Conservation (phyloP, 2,329 filamentous ascomycete species). For the Trichoderma guizhouense region DNA sequence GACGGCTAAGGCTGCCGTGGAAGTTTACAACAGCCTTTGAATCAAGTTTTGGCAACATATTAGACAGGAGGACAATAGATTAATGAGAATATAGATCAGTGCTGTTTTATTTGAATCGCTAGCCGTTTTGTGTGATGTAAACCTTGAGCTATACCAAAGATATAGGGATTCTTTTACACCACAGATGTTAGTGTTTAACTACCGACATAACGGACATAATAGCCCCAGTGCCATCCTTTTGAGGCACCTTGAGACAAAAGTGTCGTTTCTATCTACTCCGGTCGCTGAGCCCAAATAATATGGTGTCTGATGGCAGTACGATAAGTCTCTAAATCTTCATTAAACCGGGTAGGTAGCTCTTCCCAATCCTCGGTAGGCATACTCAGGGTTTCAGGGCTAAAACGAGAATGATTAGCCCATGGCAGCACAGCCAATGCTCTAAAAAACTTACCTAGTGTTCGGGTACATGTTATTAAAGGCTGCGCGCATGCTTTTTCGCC, state of each 20-base stretch:
- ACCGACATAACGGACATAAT: too few relatives aligned
- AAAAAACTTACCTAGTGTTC: background rate
- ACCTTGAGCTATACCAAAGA: background rate
- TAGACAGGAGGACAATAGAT: background rate
- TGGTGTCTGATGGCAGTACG: conserved; percentile 1
- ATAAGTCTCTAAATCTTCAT: conserved; percentile 6
- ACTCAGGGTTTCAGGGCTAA: background rate
- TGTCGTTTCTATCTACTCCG: too few relatives aligned
- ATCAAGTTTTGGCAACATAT: background rate
- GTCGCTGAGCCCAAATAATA: conserved; percentile 15
- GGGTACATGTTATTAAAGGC: conserved; percentile 7
- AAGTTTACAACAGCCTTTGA: background rate
- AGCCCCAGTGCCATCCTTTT: too few relatives aligned
- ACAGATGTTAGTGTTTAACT: too few relatives aligned
- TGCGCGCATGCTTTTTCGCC: conserved; percentile 15
- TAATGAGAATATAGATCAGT: background rate
- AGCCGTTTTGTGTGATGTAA: background rate
- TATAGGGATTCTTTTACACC: too few relatives aligned
- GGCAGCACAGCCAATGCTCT: accelerated
- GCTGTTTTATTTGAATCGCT: background rate
- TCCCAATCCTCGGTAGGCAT: background rate
- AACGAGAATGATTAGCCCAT: background rate
- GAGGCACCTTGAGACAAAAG: too few relatives aligned
- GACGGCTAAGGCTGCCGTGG: background rate
- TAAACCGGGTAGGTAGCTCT: background rate